Evolutionary conservation across 2,329 filamentous ascomycete species (phyloP).

Genomic region (Akanthomyces lecanii): DNA sequence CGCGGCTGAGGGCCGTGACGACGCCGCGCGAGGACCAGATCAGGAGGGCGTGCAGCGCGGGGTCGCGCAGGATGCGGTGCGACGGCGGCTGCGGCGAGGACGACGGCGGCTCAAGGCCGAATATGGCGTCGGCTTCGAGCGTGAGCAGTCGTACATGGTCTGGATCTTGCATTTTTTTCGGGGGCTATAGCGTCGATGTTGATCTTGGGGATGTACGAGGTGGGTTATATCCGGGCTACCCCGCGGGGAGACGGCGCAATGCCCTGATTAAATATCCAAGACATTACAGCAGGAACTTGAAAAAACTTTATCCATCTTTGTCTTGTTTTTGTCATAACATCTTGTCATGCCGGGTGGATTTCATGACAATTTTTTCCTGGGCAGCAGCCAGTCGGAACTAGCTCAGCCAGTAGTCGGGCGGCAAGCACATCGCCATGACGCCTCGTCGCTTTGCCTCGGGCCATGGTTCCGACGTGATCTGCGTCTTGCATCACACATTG

Average conservation of each 20-base stretch:
- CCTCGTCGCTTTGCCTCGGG: not conserved
- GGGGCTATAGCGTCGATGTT: no score
- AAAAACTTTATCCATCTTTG: not conserved
- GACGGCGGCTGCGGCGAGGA: not conserved
- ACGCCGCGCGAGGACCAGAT: not conserved
- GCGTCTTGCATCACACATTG: not conserved
- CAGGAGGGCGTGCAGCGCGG: not conserved
- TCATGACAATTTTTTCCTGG: not conserved
- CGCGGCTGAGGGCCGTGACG: not conserved
- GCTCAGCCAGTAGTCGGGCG: not conserved
- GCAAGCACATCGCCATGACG: not conserved
- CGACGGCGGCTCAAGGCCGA: not conserved
- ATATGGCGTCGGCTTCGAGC: conserved; percentile 14
- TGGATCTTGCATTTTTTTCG: not conserved
- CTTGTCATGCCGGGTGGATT: not conserved
- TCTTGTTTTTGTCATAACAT: not conserved
- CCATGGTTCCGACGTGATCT: not conserved
- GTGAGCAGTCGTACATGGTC: not conserved
- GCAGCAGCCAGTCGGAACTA: not conserved
- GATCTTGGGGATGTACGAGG: not conserved
- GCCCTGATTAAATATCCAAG: not conserved
- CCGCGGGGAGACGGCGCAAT: not conserved
- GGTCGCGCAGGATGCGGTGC: not conserved
- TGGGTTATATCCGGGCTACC: not conserved
- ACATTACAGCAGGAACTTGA: not conserved